These are phyloP conservation scores for Aspergillus sclerotioniger DNA, from an alignment of 495 filamentous ascomycete genomes.

Conservation along the genomic window DNA sequence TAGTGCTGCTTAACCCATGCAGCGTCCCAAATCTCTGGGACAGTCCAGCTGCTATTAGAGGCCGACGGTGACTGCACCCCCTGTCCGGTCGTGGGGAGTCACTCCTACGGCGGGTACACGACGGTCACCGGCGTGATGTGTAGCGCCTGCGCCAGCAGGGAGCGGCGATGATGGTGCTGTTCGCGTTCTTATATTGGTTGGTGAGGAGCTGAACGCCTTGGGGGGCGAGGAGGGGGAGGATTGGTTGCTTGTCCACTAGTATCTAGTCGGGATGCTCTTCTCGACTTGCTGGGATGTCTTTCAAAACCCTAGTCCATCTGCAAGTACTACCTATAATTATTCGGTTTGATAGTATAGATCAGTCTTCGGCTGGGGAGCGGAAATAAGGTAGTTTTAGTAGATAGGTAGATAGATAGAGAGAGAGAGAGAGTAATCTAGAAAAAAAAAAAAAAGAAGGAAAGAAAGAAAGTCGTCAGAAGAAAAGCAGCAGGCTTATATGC, in stretches of 20 bases:
- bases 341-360: too few relatives aligned
- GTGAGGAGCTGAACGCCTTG: background rate
- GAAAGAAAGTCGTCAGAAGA: slow-evolving; percentile 26
- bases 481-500: slow-evolving; percentile 12
- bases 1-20: slow-evolving; percentile 27
- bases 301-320: background rate
- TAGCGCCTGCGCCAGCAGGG: slow-evolving; percentile 20
- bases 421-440: slow-evolving; percentile 12
- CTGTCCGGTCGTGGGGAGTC: slow-evolving; percentile 14
- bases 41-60: slow-evolving; percentile 18
- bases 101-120: slow-evolving; percentile 20
- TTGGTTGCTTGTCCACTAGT: slow-evolving; percentile 8
- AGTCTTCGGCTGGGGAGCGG: too few relatives aligned
- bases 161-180: background rate
- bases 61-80: slow-evolving; percentile 24
- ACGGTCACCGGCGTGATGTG: slow-evolving; percentile 17
- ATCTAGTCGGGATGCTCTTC: background rate
- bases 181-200: background rate
- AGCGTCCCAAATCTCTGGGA: slow-evolving; percentile 28
- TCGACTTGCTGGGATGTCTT: background rate
- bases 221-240: slow-evolving; percentile 11
- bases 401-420: background rate
- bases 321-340: too few relatives aligned
- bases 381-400: too few relatives aligned
- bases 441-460: slow-evolving; percentile 13